Base-by-base conservation (phyloP, 2,329 filamentous ascomycete species). In the Verticillium nonalfalfae region DNA sequence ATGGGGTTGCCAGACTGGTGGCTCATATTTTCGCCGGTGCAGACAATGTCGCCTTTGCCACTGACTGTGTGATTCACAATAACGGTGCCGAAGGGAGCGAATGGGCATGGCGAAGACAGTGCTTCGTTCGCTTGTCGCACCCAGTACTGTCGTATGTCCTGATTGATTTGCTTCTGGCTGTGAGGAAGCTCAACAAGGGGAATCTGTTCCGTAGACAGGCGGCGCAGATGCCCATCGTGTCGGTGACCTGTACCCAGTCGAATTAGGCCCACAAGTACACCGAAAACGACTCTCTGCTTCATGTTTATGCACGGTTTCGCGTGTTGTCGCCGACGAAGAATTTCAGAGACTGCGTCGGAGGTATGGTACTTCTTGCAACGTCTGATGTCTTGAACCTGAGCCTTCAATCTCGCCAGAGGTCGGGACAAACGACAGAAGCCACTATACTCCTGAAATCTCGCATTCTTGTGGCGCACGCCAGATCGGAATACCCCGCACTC, bases 61-160 rank as follows among this genome's bases (percentile, higher is more conserved):
- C 64, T 65, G 5, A 64, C 68, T 0, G 81, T 84, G 66, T 85
- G 83, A 66, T 85, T 85, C 14, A 85, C 83, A 60, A 85, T 77
- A 26, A 78, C 81, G 14, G 78, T 75, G 3, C 80, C 81, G 67
- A 85, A 85, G 6, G 83, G 78, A 7, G 74, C 77, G 63, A 81
- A 83, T 0, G 81, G 81, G 66, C 83, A 86, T 2, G 82, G 80
- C 1, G 76, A 71, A n/a, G 69, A 66, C 4, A 84, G 72, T 1
- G 78, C 79, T 31, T 74, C 66, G 62, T 79, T 81, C 18, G 81
- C 80, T 38, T 73, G 69, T 18, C 80, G 75, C 79, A 86, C 85
- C 81, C 82, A 85, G 67, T 81, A 69, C 1, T 74, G 74, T 26
- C 80, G 73, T 9, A 74, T 79, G 1, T 76, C 68, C 39, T 81